phyloP scores from a whole-genome alignment of 1,284 basidiomycete genomes.

The Pseudozyma thailandica region DNA sequence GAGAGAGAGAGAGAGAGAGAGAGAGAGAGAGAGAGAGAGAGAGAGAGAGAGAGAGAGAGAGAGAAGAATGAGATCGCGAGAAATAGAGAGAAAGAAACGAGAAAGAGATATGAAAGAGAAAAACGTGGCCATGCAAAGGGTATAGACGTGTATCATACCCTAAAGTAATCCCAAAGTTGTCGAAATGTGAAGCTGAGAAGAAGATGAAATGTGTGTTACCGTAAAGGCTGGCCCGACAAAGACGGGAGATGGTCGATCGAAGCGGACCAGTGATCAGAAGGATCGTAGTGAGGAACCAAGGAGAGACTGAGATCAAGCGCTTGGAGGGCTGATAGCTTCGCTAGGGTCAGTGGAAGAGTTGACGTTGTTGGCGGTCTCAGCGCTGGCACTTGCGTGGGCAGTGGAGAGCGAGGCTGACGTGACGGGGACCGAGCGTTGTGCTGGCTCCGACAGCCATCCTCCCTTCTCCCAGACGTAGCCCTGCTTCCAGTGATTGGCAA shows the following conservation, averaged over 20 bases:
- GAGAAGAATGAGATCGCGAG: conserved; percentile 2
- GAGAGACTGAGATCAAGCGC: conserved; percentile 9
- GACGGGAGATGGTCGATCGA: background rate
- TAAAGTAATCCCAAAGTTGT: conserved; percentile 2
- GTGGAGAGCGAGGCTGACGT: conserved; percentile 15
- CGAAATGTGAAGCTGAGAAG: background rate
- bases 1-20: no score
- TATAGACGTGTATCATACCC: conserved; percentile 27
- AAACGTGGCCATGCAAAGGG: conserved; percentile 11
- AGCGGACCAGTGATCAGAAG: background rate
- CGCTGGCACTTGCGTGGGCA: conserved; percentile 3
- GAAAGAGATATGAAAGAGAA: background rate
- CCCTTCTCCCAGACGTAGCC: conserved; percentile 62
- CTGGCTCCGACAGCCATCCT: conserved; percentile 60
- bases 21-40: no score
- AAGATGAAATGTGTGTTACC: background rate
- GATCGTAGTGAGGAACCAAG: background rate
- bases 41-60: conserved; percentile 2
- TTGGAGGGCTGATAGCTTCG: conserved; percentile 14
- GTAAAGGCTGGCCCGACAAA: background rate
- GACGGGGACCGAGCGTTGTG: conserved; percentile 34
- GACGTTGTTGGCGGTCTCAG: background rate
- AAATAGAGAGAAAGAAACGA: conserved; percentile 5
- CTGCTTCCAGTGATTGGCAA: conserved; percentile 52
- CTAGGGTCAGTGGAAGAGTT: conserved; percentile 5